Conservation (phyloP, 2,329 filamentous ascomycete species). For the Ophiobolus disseminans region DNA sequence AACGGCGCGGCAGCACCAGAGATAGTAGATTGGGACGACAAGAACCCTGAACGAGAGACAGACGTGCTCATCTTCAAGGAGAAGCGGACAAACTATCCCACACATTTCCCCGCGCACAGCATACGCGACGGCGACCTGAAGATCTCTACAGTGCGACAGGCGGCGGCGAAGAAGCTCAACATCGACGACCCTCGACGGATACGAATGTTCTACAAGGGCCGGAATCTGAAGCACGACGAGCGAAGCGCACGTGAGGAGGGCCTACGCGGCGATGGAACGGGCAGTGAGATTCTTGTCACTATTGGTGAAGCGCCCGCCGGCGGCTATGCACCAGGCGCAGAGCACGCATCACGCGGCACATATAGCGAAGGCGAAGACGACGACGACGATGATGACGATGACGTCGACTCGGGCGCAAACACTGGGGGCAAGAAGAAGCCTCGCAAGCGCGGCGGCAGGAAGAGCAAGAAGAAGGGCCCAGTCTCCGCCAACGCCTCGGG, state of each 20-base stretch:
- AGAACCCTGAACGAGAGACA: constrained; percentile 61
- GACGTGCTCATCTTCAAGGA: constrained; percentile 75
- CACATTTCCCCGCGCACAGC: constrained; percentile 76
- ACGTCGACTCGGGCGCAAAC: constrained; percentile 37
- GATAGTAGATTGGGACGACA: constrained; percentile 49
- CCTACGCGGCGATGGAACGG: constrained; percentile 63
- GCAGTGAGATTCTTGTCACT: constrained; percentile 66
- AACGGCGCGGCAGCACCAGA: constrained; percentile 51
- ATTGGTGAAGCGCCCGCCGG: constrained; percentile 60
- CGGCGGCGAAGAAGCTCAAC: constrained; percentile 71
- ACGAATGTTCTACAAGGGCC: constrained; percentile 77
- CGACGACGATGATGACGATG: constrained; percentile 45
- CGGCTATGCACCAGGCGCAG: constrained; percentile 44
- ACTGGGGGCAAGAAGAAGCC: constrained; percentile 41
- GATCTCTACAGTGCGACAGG: constrained; percentile 70
- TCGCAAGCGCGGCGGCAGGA: constrained; percentile 47
- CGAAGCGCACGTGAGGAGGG: constrained; percentile 65
- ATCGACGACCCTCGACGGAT: constrained; percentile 64
- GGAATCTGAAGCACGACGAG: constrained; percentile 70
- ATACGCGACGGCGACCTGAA: constrained; percentile 76
- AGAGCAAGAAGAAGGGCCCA: constrained; percentile 55
- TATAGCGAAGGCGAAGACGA: constrained; percentile 49
- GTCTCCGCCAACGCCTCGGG: constrained; percentile 49
- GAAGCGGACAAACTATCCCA: constrained; percentile 69
- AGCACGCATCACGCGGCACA: constrained; percentile 40